Evolutionary conservation across 176 grass and related monocot species (phyloP), one percentile per base, ranked within the genome.

Genomic region (Oryza meridionalis): DNA sequence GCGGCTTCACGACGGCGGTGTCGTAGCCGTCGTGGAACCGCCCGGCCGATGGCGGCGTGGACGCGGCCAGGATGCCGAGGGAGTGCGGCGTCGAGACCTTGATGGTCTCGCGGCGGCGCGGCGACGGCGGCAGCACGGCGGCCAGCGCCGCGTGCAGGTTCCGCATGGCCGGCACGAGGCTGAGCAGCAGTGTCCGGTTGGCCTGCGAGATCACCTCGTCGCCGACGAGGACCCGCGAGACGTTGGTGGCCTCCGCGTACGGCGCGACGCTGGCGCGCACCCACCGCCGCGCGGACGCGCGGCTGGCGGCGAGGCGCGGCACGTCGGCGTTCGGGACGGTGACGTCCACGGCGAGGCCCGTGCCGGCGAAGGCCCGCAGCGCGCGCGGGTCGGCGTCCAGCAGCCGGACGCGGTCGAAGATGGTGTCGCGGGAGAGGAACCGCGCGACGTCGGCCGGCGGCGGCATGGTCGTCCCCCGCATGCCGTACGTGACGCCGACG

Each of bases 401-500:
- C 14, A 98, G 78, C 79, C 88, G 86, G 44, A 95, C 90, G 62
- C 92, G 87, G 81, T 95, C 92, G 17, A 95, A 58, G 55, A 89
- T 47, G 15, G 95, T 98, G 79, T 75, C 84, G 50, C 79, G 80
- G 42, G 90, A 65, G 27, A 97, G 88, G 86, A 97, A 94, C 65
- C 81, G 81, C 37, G 86, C 86, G 2, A 97, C 92, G 78, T 92
- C 81, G 26, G 51, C 76, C 5, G 88, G 88, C 5, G 88, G 33
- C 22, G 90, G 95, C 19, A 98, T 86, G 38, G 73, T 86, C 42
- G 81, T 87, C 14, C 82, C 92, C 1, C 75, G 77, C 79, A 35
- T 86, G 68, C 95, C 95, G 72, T 98, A 98, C 46, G 50, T 95
- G 3, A 98, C 49, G 75, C 92, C 95, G 43, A 98, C 79, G 81